Percentiles rank a stretch among this genome's conserved stretches.
phyloP scores from a whole-genome alignment of 2,329 filamentous ascomycete genomes.

The Aspergillus novofumigatus region DNA sequence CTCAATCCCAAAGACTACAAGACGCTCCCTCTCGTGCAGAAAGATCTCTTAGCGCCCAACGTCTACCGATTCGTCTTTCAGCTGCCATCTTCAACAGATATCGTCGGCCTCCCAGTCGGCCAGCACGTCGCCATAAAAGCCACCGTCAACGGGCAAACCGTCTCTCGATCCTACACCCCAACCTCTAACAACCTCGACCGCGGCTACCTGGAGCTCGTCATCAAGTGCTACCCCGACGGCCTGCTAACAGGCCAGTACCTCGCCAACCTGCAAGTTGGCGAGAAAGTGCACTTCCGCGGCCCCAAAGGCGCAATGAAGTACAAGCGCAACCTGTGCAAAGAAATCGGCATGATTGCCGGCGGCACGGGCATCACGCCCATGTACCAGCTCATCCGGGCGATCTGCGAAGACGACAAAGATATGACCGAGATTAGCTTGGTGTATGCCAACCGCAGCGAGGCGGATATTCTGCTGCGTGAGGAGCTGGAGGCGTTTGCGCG shows the following conservation, averaged over 20 bases:
- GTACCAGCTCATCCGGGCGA: slow-evolving; percentile 60
- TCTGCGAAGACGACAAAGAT: slow-evolving; percentile 57
- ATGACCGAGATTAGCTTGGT: slow-evolving; percentile 54
- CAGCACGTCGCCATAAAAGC: slow-evolving; percentile 55
- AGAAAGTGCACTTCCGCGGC: slow-evolving; percentile 31
- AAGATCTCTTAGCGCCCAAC: slow-evolving; percentile 18
- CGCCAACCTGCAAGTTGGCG: slow-evolving; percentile 25
- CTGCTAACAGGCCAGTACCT: slow-evolving; percentile 29
- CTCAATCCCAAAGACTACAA: slow-evolving; percentile 48
- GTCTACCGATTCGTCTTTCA: slow-evolving; percentile 46
- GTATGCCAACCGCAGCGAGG: slow-evolving; percentile 56
- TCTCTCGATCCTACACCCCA: slow-evolving; percentile 53
- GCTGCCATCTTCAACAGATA: slow-evolving; percentile 42
- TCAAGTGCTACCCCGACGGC: slow-evolving; percentile 34
- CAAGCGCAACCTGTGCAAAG: slow-evolving; percentile 21
- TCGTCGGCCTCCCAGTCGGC: slow-evolving; percentile 54
- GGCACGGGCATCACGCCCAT: slow-evolving; percentile 47
- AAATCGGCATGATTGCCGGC: slow-evolving; percentile 37
- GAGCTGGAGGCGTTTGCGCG: slow-evolving; percentile 54
- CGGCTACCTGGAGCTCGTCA: slow-evolving; percentile 30
- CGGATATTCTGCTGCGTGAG: slow-evolving; percentile 55
- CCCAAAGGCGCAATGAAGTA: slow-evolving; percentile 36
- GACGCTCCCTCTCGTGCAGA: slow-evolving; percentile 41
- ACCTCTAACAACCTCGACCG: slow-evolving; percentile 32
- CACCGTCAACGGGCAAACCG: slow-evolving; percentile 42